Conservation (phyloP, 345 rosid genomes). For the Lumnitzera littorea region DNA sequence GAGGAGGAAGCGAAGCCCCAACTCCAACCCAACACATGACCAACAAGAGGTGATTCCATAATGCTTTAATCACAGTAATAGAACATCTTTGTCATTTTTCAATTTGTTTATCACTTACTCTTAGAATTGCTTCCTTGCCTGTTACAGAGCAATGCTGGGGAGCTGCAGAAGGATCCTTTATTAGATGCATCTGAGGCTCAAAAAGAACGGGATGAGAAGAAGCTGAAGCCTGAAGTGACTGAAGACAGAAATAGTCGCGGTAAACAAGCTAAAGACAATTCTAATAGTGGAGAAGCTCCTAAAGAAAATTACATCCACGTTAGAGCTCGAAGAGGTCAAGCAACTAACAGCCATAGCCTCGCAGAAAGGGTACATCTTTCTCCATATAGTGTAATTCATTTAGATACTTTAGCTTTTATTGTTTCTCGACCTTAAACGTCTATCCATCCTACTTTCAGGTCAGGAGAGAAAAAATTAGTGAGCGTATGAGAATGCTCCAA, state of each 20-base stretch:
- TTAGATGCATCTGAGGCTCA: constrained; percentile 28
- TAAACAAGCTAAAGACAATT: constrained; percentile 53
- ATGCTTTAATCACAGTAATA: too few species aligned
- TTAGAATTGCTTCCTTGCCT: constrained; percentile 11
- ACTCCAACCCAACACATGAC: constrained; percentile 30
- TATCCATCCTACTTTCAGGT: constrained; percentile 37
- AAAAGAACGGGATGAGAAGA: constrained; percentile 56
- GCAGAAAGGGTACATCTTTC: constrained; percentile 68
- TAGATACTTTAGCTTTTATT: constrained; percentile 1
- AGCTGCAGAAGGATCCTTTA: constrained; percentile 38
- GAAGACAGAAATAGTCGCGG: constrained; percentile 31
- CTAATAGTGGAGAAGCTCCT: constrained; percentile 57
- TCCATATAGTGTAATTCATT: neutral
- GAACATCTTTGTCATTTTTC: too few species aligned
- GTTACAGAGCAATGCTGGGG: constrained; percentile 43
- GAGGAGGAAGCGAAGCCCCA: constrained; percentile 47
- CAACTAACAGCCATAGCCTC: constrained; percentile 95
- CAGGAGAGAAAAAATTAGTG: constrained; percentile 95
- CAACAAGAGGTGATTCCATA: constrained; percentile 46
- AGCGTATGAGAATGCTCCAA: constrained; percentile 93
- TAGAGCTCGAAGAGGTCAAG: constrained; percentile 95
- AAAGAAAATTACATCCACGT: constrained; percentile 84
- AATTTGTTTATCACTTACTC: neutral
- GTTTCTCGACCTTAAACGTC: neutral
- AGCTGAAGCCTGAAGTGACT: constrained; percentile 41